Evolutionary conservation across 202 grass and related monocot genomes (phyloP).

Genomic region (Dendrocalamus latiflorus): DNA sequence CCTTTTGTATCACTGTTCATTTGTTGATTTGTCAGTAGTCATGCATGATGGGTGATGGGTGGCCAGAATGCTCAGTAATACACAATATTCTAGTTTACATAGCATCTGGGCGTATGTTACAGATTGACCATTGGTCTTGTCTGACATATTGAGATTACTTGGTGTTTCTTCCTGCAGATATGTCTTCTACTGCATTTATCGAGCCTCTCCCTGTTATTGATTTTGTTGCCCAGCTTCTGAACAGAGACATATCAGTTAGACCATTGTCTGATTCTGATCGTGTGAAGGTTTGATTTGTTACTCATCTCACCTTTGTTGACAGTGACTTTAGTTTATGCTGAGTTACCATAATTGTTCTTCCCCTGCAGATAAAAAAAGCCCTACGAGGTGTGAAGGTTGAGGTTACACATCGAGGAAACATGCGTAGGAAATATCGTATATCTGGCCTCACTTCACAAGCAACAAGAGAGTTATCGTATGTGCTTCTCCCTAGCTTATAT

Average conservation of each 20-base stretch:
- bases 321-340: neutral
- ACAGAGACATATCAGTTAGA: constrained; percentile 77
- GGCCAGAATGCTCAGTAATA: neutral
- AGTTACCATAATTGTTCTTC: constrained; percentile 2
- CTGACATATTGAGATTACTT: constrained; percentile 7
- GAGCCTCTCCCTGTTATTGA: constrained; percentile 84
- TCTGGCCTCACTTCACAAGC: constrained; percentile 93
- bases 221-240: constrained; percentile 84
- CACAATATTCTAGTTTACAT: neutral
- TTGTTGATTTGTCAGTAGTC: neutral
- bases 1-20: neutral
- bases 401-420: constrained; percentile 89
- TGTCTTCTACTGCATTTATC: constrained; percentile 93
- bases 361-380: constrained; percentile 74
- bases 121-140: neutral
- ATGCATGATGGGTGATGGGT: neutral
- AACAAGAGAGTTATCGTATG: constrained; percentile 87
- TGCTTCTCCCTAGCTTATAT: constrained; percentile 9
- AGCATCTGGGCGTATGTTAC: neutral
- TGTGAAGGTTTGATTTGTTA: constrained; percentile 62
- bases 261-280: constrained; percentile 90
- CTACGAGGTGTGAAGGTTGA: constrained; percentile 89
- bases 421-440: constrained; percentile 94
- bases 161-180: constrained; percentile 52
- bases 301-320: neutral